Evolutionary conservation across 2,329 filamentous ascomycete species (phyloP).

Genomic region (Teratosphaeria gauchensis): DNA sequence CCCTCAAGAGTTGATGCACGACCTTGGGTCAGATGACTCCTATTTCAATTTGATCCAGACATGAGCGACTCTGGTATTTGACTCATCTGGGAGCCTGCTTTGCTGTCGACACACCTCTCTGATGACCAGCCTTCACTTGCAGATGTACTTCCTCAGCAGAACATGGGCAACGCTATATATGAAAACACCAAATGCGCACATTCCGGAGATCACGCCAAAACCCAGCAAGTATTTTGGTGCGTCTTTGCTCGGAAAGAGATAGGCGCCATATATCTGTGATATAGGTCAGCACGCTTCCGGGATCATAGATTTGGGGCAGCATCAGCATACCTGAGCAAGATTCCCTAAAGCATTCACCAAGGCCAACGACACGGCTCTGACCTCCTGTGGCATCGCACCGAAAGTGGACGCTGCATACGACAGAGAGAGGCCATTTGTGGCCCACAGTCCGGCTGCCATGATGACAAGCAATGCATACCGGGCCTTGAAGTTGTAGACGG

Average conservation of each 20-base stretch:
- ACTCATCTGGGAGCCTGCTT: too few relatives aligned
- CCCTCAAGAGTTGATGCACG: too few relatives aligned
- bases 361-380: conserved; percentile 43
- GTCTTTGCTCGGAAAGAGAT: conserved; percentile 42
- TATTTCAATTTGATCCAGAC: too few relatives aligned
- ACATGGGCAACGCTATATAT: conserved; percentile 3
- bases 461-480: conserved; percentile 47
- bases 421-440: conserved; percentile 42
- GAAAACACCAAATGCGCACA: conserved; percentile 6
- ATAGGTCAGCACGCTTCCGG: conserved; percentile 14
- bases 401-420: conserved; percentile 46
- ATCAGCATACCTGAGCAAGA: conserved; percentile 46
- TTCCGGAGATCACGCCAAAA: conserved; percentile 21
- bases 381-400: conserved; percentile 36
- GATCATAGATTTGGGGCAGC: conserved; percentile 41
- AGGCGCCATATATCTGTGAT: conserved; percentile 43
- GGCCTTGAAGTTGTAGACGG: conserved; percentile 42
- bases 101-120: too few relatives aligned
- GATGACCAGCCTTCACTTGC: neutral
- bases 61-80: too few relatives aligned
- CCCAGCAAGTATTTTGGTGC: conserved; percentile 41
- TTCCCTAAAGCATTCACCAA: conserved; percentile 47
- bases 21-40: too few relatives aligned
- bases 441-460: conserved; percentile 47
- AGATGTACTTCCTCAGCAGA: conserved; percentile 2